Percentiles rank a stretch among this genome's conserved stretches.
Evolutionary conservation across 202 grass and related monocot genomes (phyloP).

Genomic region (Setaria viridis): DNA sequence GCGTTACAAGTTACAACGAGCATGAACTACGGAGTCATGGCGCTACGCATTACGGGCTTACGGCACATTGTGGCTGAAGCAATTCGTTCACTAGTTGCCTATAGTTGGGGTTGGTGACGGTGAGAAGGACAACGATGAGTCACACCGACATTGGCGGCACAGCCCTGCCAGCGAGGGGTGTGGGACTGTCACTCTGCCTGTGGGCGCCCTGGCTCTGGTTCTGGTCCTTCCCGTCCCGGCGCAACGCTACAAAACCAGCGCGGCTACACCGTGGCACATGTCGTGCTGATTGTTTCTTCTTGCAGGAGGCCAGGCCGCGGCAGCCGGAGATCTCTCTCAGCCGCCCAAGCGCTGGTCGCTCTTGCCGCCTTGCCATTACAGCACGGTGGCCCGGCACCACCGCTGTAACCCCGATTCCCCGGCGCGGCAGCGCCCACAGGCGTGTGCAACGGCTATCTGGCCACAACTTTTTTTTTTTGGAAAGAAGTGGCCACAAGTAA

Average conservation of each 20-base stretch:
- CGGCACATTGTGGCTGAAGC: constrained; percentile 15
- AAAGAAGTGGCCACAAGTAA: not conserved
- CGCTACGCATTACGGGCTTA: not conserved
- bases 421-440: too few relatives aligned
- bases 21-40: not conserved
- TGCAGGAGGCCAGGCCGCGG: not conserved
- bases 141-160: constrained; percentile 11
- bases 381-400: too few relatives aligned
- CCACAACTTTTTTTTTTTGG: not conserved
- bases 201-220: not conserved
- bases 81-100: not conserved
- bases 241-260: constrained; percentile 41
- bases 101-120: not conserved
- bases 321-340: not conserved
- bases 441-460: too few relatives aligned
- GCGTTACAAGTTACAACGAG: not conserved
- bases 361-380: not conserved
- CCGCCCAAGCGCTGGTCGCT: not conserved
- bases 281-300: not conserved
- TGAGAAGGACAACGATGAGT: constrained; percentile 41
- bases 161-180: not conserved
- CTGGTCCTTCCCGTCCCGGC: constrained; percentile 25
- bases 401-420: too few relatives aligned
- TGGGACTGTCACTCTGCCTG: not conserved
- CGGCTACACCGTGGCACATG: constrained; percentile 27